Evolutionary conservation across 306 rosid genomes (phyloP), one percentile per base, ranked within the genome.

Genomic region (Dalbergia cultrata): DNA sequence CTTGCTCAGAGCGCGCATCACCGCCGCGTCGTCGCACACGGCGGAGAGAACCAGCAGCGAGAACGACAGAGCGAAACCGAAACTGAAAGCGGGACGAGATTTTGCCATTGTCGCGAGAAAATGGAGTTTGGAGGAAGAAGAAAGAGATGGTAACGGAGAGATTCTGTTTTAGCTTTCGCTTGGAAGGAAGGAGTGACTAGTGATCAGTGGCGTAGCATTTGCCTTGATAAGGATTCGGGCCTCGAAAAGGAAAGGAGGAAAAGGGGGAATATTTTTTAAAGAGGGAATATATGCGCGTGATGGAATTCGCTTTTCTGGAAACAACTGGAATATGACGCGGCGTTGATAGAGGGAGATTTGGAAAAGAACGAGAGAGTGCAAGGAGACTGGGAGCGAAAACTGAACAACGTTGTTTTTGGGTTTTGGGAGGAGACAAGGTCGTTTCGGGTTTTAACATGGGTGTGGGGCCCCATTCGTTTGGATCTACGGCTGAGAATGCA

Each of bases 1-100:
- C 19, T 73, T 49, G 71, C 62, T 83, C 6, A 95, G 86, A 35
- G 19, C 67, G 26, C 45, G 13, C 97, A 95, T 88, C 21, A 88
- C 94, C 14, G 2, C 71, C 11, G 37, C 85, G 21, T 92, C 97
- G 45, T 93, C 97, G 8, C 22, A 54, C 9, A 54, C 21, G 12
- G 66, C 41, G 16, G 13, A 53, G 43, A 74, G 18, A 66, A 45
- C 43, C 67, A 65, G 4, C 41, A 37, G 41, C 7, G 7, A 43
- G 16, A 44, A 44, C 34, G 74, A 0, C 6, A 66, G 9, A 22
- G 67, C 0, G 37, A 18, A 4, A 79, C 50, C 60, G 45, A 35
- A 59, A 67, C 70, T 60, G 62, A 75, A 79, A 67, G 88, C 83
- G 78, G 58, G 59, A 72, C 39, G 84, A 71, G 83, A 81, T 75